Conservation (phyloP, 441 rosid genomes). For the Adansonia grandidieri region DNA sequence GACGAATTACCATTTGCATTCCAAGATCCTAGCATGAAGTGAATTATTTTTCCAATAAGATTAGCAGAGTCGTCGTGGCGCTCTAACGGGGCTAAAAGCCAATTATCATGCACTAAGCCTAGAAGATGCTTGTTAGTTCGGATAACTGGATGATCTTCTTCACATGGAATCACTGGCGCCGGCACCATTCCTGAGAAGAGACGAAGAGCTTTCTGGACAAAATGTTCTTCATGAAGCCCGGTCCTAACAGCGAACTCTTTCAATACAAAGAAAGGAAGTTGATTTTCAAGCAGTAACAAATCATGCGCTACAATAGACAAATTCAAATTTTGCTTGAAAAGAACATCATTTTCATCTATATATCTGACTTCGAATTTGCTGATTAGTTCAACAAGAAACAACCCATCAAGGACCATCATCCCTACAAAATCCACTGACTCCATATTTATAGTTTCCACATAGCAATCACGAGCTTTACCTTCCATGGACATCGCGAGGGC, state of each 20-base stretch:
- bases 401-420: slow-evolving; percentile 4
- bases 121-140: not conserved
- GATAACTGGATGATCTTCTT: not conserved
- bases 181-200: not conserved
- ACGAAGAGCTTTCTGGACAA: not conserved
- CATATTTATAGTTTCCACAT: not conserved
- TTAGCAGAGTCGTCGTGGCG: no score
- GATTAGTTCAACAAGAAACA: not conserved
- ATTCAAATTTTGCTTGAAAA: slow-evolving; percentile 3
- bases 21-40: no score
- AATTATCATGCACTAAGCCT: not conserved
- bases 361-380: not conserved
- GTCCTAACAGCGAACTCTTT: not conserved
- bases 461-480: not conserved
- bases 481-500: not conserved
- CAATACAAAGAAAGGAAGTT: not conserved
- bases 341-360: not conserved
- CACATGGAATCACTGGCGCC: not conserved
- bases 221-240: not conserved
- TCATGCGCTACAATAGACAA: not conserved
- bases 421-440: not conserved
- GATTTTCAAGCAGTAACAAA: not conserved
- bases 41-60: no score
- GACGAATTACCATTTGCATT: no score
- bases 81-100: not conserved